Conservation (phyloP, 768 basidiomycete genomes). For the Leucocoprinus sp. region DNA sequence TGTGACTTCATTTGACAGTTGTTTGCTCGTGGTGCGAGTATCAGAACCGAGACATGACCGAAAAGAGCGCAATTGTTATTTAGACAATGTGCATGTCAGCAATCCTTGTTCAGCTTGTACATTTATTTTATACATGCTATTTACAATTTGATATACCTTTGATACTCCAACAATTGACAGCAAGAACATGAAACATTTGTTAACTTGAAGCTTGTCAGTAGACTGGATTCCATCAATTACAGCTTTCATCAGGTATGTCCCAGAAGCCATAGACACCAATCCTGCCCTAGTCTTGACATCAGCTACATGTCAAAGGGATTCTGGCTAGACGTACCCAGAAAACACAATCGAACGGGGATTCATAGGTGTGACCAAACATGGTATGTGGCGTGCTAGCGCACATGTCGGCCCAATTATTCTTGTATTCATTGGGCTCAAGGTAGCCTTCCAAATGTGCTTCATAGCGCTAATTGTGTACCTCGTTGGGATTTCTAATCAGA, state of each 20-base stretch:
- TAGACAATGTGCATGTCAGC: neutral
- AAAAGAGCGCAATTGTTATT: neutral
- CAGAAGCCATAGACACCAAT: constrained; percentile 6
- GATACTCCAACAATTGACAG: neutral
- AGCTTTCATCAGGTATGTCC: constrained; percentile 3
- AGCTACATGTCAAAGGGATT: neutral
- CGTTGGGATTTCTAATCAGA: neutral
- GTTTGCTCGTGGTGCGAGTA: neutral
- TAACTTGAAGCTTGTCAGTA: too few relatives aligned
- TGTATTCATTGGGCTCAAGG: constrained; percentile 5
- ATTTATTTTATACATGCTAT: too few relatives aligned
- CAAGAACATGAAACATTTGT: neutral
- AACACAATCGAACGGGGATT: constrained; percentile 2
- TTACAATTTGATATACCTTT: too few relatives aligned
- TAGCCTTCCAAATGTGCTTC: constrained; percentile 6
- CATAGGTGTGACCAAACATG: constrained; percentile 2
- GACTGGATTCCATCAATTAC: neutral
- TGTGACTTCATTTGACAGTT: too few relatives aligned
- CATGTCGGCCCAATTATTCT: constrained; percentile 6
- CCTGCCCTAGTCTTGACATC: neutral
- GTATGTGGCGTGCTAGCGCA: constrained; percentile 7
- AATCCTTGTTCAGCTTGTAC: too few relatives aligned
- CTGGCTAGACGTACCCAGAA: neutral
- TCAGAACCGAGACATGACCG: neutral
- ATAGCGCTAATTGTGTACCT: constrained; percentile 1